Base-by-base conservation (phyloP, 2,329 filamentous ascomycete genomes). In the Alternaria solani region DNA sequence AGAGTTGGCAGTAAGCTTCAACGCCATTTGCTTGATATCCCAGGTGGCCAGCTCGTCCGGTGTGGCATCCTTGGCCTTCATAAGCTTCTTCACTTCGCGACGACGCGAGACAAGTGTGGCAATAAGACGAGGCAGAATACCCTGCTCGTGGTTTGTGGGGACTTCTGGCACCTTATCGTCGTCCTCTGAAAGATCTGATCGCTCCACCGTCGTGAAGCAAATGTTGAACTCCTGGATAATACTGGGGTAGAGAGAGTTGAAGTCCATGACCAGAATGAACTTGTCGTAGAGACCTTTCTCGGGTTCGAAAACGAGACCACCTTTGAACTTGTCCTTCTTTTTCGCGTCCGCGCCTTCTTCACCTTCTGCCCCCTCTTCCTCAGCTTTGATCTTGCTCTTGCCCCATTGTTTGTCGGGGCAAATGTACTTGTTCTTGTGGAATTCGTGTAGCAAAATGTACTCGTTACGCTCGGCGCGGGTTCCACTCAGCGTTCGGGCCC, bases 151-250 rank as follows among this genome's bases (percentile, higher is more conserved):
- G 55, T 91, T 88, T 38, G 82, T 78, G 3, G 94, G 94, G 1
- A 97, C 91, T 62, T 96, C 92, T 0, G 95, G 95, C 1, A 98
- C 92, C 56, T 87, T 88, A 56, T 98, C 93, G 54, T 97, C 93
- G 51, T 95, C 91, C 42, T 94, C 89, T 34, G 88, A 86, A 70
- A 90, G 81, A 62, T 87, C 83, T 41, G 87, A 84, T 69, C 95
- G 86, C 63, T 98, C 92, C 7, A 99, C 93, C 0, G 96, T 99
- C 2, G 95, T 99, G 80, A 99, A 99, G 83, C 96, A 99, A 70
- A 99, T 99, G 80, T 99, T 99, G 82, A 89, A 99, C 85, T 99
- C 96, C 75, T 99, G 96, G 63, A 99, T 99, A 74, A 99, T 98
- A 75, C 93, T 97, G 32, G 95, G 95, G 73, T 99, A 99, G 63